Base-by-base conservation (phyloP, 495 filamentous ascomycete genomes). In the Filosporella fistucella region DNA sequence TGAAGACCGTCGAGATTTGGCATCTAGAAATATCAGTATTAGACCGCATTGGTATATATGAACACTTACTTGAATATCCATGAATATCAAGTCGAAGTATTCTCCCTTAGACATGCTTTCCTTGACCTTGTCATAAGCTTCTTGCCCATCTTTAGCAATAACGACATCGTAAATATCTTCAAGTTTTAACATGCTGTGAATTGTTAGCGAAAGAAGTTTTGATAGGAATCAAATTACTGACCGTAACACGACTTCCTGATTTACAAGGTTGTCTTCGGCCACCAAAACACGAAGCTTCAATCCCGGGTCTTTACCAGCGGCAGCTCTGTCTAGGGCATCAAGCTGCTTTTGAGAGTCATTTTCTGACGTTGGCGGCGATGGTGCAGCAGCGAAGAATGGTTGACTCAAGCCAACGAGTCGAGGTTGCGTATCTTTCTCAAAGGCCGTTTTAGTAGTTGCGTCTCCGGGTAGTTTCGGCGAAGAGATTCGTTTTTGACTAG, bases 221-320 rank as follows among this genome's bases (percentile, higher is more conserved):
- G 13, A 39, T 25, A 40, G 11, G 37, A 14, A 25, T 22, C n/a
- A 16, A 35, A 24, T 17, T 51, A 61, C 55, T 18, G 57, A 76
- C 72, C 70, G 77, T n/a, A 84, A 64, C 23, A 95, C 89, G 13
- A 96, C 91, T 57, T 95, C 88, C 57, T 94, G 86, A 59, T 96
- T 96, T n/a, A 91, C 89, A 24, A 81, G 81, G 17, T 96, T 96
- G 67, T 96, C 90, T 60, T 96, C 90, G 0, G 91, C 90, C 18
- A 96, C 90, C n/a, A 96, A 68, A 4, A 95, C 86, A 23, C 85
- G 80, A 21, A 94, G 73, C 59, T 81, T 88, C 20, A 76, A 75
- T 1, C 72, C 77, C 5, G 70, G 66, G 9, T 67, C 61, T 33
- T 67, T 67, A 39, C 65, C 63, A 22, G 64, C 67, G 16, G 67